Evolutionary conservation across 106 monocot species (phyloP).

Genomic region (Iris macrosiphon): DNA sequence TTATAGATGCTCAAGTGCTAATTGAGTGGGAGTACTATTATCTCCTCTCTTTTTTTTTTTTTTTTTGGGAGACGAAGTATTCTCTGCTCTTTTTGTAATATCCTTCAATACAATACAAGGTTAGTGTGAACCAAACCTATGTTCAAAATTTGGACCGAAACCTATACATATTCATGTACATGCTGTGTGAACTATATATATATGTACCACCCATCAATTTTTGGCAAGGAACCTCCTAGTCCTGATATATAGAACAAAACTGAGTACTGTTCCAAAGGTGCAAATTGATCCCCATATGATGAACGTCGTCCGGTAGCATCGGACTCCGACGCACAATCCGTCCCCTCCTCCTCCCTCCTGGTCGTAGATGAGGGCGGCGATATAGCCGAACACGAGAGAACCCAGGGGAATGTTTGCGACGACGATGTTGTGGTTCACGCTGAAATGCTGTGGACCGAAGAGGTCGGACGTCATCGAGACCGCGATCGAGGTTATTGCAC

Average conservation of each 20-base stretch:
- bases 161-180: no score
- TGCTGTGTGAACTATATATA: no score
- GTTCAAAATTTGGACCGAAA: no score
- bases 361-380: slow-evolving; percentile 8
- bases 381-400: slow-evolving; percentile 8
- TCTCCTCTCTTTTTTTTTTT: no score
- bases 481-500: slow-evolving; percentile 13
- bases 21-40: no score
- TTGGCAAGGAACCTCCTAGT: slow-evolving; percentile 3
- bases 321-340: neutral
- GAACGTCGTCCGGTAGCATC: slow-evolving; percentile 1
- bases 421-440: slow-evolving; percentile 19
- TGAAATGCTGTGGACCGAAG: slow-evolving; percentile 11
- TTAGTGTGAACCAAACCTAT: no score
- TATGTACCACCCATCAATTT: neutral
- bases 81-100: no score
- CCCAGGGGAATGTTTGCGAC: slow-evolving; percentile 14
- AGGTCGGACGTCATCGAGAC: slow-evolving; percentile 10
- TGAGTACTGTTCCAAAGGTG: slow-evolving; percentile 1
- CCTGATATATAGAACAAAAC: neutral
- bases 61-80: no score
- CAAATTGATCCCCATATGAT: slow-evolving; percentile 10
- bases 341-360: neutral
- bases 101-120: no score
- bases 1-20: no score